Percentiles rank a stretch among this genome's conserved stretches.
Conservation (phyloP, 2,329 filamentous ascomycete species). For the Arthrobotrys sinensis region DNA sequence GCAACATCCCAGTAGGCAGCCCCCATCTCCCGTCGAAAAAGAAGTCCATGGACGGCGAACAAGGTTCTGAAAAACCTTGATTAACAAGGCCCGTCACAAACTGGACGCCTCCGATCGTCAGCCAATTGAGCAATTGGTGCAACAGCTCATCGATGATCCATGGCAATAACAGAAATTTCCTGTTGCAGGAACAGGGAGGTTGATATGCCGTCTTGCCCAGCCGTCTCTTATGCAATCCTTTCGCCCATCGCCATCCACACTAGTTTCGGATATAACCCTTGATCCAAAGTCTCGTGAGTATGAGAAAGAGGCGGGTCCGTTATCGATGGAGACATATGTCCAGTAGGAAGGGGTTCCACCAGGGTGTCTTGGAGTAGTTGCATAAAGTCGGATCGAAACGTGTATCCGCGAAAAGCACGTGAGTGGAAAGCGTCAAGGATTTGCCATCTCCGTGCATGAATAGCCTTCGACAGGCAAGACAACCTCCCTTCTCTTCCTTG, state of each 20-base stretch:
- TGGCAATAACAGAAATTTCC: conserved; percentile 58
- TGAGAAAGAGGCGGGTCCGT: conserved; percentile 55
- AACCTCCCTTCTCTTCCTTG: conserved; percentile 47
- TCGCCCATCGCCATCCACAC: conserved; percentile 56
- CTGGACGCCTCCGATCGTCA: conserved; percentile 59
- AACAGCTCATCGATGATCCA: conserved; percentile 60
- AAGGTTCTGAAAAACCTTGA: conserved; percentile 61
- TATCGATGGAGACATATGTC: conserved; percentile 57
- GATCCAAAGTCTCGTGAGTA: conserved; percentile 60
- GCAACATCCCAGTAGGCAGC: conserved; percentile 54
- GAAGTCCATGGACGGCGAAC: conserved; percentile 58
- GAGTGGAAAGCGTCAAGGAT: conserved; percentile 61
- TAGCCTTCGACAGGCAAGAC: conserved; percentile 42
- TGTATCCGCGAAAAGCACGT: conserved; percentile 59
- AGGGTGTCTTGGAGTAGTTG: conserved; percentile 53
- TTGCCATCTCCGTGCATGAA: conserved; percentile 58
- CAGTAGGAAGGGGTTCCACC: conserved; percentile 59
- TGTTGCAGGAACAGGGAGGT: conserved; percentile 60
- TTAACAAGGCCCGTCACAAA: conserved; percentile 55
- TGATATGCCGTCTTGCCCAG: conserved; percentile 59
- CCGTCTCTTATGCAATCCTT: conserved; percentile 59
- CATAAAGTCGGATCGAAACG: conserved; percentile 58
- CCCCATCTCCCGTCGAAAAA: conserved; percentile 49
- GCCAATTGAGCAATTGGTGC: conserved; percentile 60
- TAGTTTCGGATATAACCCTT: conserved; percentile 61